Evolutionary conservation across 306 rosid species (phyloP).

Genomic region (Ziziphus jujuba): DNA sequence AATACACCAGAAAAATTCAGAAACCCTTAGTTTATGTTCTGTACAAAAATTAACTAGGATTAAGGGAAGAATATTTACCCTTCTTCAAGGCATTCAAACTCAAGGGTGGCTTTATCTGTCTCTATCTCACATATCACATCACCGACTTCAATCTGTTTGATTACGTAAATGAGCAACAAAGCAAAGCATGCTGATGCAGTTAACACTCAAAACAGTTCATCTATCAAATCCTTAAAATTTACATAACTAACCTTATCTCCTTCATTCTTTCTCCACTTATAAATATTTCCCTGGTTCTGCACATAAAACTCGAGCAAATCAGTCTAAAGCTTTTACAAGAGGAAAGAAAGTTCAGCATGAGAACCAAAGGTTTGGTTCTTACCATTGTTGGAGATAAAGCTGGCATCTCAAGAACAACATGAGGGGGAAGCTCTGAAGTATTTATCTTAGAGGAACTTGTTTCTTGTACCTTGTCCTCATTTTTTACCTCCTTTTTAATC

Average conservation of each 20-base stretch:
- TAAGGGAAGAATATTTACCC: conserved; percentile 64
- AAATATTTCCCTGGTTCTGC: conserved; percentile 93
- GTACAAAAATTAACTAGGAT: conserved; percentile 7
- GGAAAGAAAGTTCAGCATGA: conserved; percentile 21
- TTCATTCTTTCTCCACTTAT: conserved; percentile 86
- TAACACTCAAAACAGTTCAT: not conserved
- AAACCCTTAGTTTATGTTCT: conserved; percentile 9
- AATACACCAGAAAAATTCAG: not conserved
- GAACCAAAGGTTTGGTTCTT: conserved; percentile 24
- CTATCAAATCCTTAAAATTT: conserved; percentile 12
- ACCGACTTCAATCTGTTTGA: conserved; percentile 88
- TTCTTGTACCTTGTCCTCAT: conserved; percentile 49
- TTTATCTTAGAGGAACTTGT: conserved; percentile 48
- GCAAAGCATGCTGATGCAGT: not conserved
- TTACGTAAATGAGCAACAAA: conserved; percentile 18
- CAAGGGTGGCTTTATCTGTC: conserved; percentile 98
- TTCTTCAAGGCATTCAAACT: conserved; percentile 91
- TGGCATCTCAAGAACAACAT: conserved; percentile 77
- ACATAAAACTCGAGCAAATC: conserved; percentile 19
- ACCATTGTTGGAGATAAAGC: conserved; percentile 99
- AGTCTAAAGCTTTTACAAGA: conserved; percentile 19
- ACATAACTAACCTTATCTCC: conserved; percentile 90
- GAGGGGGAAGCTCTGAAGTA: conserved; percentile 81
- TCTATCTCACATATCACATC: conserved; percentile 97
- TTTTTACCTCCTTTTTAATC: conserved; percentile 39